A percentile compares a stretch with the other conserved stretches of the same genome.
These are phyloP conservation scores for Curvularia sp. DNA, from an alignment of 2,329 filamentous ascomycete species.

Conservation along the genomic window DNA sequence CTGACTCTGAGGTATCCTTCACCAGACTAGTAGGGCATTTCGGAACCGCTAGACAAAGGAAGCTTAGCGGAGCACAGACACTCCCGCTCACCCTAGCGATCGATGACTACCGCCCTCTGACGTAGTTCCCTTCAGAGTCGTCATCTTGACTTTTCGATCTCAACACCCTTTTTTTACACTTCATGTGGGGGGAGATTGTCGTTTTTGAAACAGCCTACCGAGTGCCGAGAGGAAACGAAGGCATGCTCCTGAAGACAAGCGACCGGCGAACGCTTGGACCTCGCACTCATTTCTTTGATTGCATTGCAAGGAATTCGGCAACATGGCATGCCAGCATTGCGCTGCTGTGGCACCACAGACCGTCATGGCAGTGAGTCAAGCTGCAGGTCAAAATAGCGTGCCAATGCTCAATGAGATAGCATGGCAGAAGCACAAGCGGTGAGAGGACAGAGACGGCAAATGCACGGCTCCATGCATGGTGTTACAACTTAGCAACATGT, in stretches of 20 bases:
- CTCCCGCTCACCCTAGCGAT: constrained; percentile 6
- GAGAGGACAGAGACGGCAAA: constrained; percentile 6
- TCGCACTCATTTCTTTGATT: not conserved
- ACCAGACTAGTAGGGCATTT: constrained; percentile 1
- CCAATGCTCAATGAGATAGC: not conserved
- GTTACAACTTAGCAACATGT: not conserved
- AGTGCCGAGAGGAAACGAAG: not conserved
- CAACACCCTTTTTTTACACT: not conserved
- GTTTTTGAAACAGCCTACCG: constrained; percentile 1
- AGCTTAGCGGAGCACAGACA: not conserved
- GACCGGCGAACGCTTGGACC: not conserved
- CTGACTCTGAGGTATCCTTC: constrained; percentile 2
- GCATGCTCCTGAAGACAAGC: not conserved
- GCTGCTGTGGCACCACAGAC: not conserved
- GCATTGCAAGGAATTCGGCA: not conserved
- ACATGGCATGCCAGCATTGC: not conserved
- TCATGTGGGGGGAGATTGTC: constrained; percentile 4
- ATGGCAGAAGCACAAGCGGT: constrained; percentile 1
- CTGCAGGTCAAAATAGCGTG: not conserved
- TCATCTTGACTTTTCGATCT: constrained; percentile 14
- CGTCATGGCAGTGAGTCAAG: not conserved
- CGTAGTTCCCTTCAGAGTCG: constrained; percentile 10
- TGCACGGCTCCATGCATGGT: constrained; percentile 4
- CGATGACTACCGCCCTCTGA: constrained; percentile 9
- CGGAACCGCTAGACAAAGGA: constrained; percentile 1